Percentiles rank a stretch among this genome's conserved stretches.
Evolutionary conservation across 148 eudicot genomes (phyloP).

Genomic region (Euryodendron excelsum): DNA sequence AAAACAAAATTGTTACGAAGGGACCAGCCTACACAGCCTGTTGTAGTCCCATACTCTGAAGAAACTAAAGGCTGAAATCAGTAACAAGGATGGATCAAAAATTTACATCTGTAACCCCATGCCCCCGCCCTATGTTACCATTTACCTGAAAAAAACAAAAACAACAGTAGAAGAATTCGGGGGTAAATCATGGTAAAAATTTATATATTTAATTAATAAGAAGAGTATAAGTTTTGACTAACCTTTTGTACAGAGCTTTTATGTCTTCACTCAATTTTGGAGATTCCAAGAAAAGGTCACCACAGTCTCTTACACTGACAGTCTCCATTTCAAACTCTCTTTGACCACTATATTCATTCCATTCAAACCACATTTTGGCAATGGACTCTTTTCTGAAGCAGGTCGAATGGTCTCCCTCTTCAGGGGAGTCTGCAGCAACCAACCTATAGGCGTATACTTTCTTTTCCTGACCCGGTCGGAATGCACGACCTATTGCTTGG

Average conservation of each 20-base stretch:
- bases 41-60: background rate
- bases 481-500: slow-evolving; percentile 96
- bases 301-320: slow-evolving; percentile 52
- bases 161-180: background rate
- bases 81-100: background rate
- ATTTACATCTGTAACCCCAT: slow-evolving; percentile 3
- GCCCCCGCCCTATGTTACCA: background rate
- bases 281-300: slow-evolving; percentile 65
- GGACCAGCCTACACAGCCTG: background rate
- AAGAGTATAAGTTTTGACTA: slow-evolving; percentile 10
- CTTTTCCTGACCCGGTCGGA: slow-evolving; percentile 81
- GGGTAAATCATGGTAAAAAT: background rate
- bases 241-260: slow-evolving; percentile 62
- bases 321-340: slow-evolving; percentile 54
- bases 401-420: slow-evolving; percentile 71
- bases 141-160: slow-evolving; percentile 17
- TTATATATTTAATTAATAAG: background rate
- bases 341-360: slow-evolving; percentile 56
- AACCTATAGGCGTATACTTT: slow-evolving; percentile 67
- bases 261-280: slow-evolving; percentile 53
- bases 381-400: slow-evolving; percentile 84
- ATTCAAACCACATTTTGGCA: slow-evolving; percentile 93
- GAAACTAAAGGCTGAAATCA: background rate
- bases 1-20: background rate
- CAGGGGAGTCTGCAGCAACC: slow-evolving; percentile 78